phyloP scores from a whole-genome alignment of 192 early-diverging fungal species.

The Thoreauomyces humboldtii region DNA sequence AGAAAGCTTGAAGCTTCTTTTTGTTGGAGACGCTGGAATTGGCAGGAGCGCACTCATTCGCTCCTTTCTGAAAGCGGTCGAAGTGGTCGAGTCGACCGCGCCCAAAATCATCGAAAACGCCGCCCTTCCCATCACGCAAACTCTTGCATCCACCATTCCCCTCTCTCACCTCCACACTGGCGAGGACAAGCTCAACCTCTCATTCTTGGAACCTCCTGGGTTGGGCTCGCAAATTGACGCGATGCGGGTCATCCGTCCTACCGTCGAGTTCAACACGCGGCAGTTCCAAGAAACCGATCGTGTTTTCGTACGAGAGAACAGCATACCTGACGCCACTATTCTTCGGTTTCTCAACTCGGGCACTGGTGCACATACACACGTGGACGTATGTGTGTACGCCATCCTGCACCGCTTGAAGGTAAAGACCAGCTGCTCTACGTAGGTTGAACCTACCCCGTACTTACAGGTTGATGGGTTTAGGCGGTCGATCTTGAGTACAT shows the following conservation, averaged over 20 bases:
- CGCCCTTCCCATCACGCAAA: conserved; percentile 8
- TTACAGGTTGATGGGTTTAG: too few species aligned
- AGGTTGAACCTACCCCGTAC: too few species aligned
- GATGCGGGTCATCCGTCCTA: conserved; percentile 36
- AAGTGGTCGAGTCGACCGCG: conserved; percentile 9
- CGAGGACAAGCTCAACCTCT: conserved; percentile 36
- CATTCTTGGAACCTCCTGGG: conserved; percentile 47
- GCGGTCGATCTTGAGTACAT: conserved; percentile 33
- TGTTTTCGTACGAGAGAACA: conserved; percentile 22
- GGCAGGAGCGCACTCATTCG: conserved; percentile 35
- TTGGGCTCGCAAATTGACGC: conserved; percentile 42
- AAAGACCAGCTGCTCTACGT: background rate
- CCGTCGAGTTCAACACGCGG: conserved; percentile 34
- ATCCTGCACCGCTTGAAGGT: conserved; percentile 34
- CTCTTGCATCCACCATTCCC: conserved; percentile 35
- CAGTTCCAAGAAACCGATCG: conserved; percentile 39
- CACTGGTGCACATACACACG: conserved; percentile 41
- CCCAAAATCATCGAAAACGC: conserved; percentile 10
- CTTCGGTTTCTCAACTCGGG: conserved; percentile 28
- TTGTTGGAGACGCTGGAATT: conserved; percentile 46
- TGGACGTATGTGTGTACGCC: conserved; percentile 44
- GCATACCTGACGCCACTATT: conserved; percentile 6
- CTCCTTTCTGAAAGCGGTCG: background rate
- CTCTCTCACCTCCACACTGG: conserved; percentile 9
- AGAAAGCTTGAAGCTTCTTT: conserved; percentile 34